A percentile compares a stretch with the other conserved stretches of the same genome.
phyloP scores from a whole-genome alignment of 805 yeast species.

The Cephaloascus fragrans region DNA sequence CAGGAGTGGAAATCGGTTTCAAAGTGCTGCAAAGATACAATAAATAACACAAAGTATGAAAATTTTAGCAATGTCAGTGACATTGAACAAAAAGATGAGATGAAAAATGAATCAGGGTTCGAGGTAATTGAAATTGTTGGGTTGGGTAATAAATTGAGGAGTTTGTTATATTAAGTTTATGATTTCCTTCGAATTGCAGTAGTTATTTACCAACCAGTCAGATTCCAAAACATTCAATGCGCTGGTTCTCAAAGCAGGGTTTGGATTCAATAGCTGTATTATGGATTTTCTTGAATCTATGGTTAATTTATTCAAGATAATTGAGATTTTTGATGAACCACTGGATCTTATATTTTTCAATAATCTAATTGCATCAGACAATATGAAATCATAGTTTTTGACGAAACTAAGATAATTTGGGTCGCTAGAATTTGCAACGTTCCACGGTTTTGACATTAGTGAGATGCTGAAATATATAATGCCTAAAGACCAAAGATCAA shows the following conservation, averaged over 20 bases:
- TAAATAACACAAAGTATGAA: too few species aligned
- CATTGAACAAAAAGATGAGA: too few species aligned
- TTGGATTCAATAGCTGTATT: background rate
- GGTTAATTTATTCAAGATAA: background rate
- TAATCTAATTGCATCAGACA: background rate
- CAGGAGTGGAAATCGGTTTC: too few species aligned
- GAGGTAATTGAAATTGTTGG: background rate
- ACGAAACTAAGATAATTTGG: slow-evolving; percentile 6
- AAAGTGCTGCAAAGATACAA: too few species aligned
- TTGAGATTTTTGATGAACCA: background rate
- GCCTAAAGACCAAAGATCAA: slow-evolving; percentile 46
- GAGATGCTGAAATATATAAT: slow-evolving; percentile 35
- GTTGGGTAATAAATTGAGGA: background rate
- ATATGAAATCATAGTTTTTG: background rate
- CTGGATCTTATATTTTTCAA: background rate
- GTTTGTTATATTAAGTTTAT: too few species aligned
- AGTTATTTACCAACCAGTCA: background rate
- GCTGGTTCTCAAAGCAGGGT: background rate
- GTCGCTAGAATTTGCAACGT: slow-evolving; percentile 18
- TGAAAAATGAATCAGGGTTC: background rate
- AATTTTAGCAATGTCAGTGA: too few species aligned
- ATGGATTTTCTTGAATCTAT: background rate
- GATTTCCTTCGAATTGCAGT: background rate
- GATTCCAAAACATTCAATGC: background rate
- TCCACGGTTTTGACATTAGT: slow-evolving; percentile 40